Base-by-base conservation (phyloP, 768 basidiomycete species). In the Mycena galopus region DNA sequence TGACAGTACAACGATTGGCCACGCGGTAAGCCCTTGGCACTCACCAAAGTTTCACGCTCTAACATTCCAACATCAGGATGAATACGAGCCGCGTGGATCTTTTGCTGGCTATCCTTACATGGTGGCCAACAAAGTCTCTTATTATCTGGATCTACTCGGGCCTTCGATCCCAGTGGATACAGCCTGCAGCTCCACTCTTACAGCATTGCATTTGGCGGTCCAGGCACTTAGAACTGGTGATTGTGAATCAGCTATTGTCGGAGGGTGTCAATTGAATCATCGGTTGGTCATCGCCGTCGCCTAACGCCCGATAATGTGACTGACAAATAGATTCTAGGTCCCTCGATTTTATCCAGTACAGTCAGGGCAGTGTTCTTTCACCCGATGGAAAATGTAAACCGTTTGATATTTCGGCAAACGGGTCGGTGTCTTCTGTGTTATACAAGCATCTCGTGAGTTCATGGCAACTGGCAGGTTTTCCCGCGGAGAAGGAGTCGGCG, bases 91-190 rank as follows among this genome's bases (percentile, higher is more conserved):
- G 4, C 39, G 39, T 42, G 39, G 39, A 11, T 42, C 39, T 17
- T 42, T 42, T 17, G 39, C 39, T 10, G 39, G 39, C 4, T 42
- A 42, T 42, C 39, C 39, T 10, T 42, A 42, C 39, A 42, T 42
- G 39, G 77, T 86, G 7, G 84, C 86, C 25, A 86, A 86, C 75
- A 77, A 79, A 35, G 77, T 86, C 35, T 85, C 86, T 1, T 84
- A 86, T 69, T 81, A 84, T 66, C 76, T 86, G 10, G 83, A 85
- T 68, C 71, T 84, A 16, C 58, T 77, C 4, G 88, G 88, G 16
- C 89, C 88, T 19, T 89, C 88, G 6, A 69, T 89, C 33, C 85
- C 87, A 6, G 74, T 84, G 0, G 88, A 89, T 69, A 88, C 86
- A 0, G 87, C 87, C 0, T 89, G 88, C 72, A 88, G 86, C 39